phyloP scores from a whole-genome alignment of 108 stramenopile species.

The Conticribra guillardii region DNA sequence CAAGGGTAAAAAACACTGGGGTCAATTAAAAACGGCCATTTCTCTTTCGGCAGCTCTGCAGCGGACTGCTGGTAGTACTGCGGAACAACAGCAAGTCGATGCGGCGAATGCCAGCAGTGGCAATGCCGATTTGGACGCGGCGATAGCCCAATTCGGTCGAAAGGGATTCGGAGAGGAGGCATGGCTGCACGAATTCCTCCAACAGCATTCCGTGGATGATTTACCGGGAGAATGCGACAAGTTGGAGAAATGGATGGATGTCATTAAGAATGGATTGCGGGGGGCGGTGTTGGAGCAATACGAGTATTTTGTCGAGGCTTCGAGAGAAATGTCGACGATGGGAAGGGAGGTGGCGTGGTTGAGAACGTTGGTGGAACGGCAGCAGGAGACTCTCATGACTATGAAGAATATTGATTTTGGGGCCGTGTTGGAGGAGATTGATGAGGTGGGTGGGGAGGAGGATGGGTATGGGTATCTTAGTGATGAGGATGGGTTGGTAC shows the following conservation, averaged over 20 bases:
- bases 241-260: conserved; percentile 75
- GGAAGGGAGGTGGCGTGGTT: conserved; percentile 78
- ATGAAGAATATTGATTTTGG: conserved; percentile 90
- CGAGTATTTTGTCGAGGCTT: conserved; percentile 90
- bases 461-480: conserved; percentile 42
- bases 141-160: conserved; percentile 65
- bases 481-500: conserved; percentile 51
- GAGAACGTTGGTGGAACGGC: conserved; percentile 71
- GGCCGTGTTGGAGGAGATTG: conserved; percentile 49
- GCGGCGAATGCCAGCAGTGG: conserved; percentile 31
- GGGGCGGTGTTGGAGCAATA: conserved; percentile 87
- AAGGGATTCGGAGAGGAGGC: conserved; percentile 59
- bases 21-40: no score
- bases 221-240: conserved; percentile 51
- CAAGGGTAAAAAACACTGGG: no score
- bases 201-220: conserved; percentile 67
- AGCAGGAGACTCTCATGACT: conserved; percentile 76
- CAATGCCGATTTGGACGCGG: conserved; percentile 46
- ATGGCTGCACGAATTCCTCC: conserved; percentile 78
- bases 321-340: conserved; percentile 89
- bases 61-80: no score
- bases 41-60: no score
- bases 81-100: no score
- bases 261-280: conserved; percentile 78
- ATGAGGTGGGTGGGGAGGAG: conserved; percentile 40